A percentile compares a stretch with the other conserved stretches of the same genome.
Evolutionary conservation across 2,329 filamentous ascomycete species (phyloP).

Genomic region (Fusarium camptoceras): DNA sequence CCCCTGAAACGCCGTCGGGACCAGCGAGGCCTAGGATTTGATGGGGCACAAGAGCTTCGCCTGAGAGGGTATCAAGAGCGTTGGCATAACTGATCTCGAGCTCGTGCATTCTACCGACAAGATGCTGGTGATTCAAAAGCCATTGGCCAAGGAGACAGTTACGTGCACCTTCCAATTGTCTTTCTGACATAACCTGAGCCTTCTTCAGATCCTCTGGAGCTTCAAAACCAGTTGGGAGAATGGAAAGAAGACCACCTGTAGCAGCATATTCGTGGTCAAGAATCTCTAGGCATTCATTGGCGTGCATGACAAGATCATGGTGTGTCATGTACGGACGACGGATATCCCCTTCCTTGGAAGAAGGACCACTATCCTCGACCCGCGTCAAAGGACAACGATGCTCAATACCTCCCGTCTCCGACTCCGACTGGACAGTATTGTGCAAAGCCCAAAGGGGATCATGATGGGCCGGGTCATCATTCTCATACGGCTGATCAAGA

Average conservation of each 20-base stretch:
- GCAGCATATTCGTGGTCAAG: constrained; percentile 69
- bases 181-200: constrained; percentile 22
- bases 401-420: constrained; percentile 55
- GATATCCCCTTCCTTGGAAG: constrained; percentile 27
- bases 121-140: constrained; percentile 65
- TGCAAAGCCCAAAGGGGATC: constrained; percentile 59
- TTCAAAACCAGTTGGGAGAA: constrained; percentile 59
- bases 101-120: constrained; percentile 67
- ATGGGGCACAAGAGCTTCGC: constrained; percentile 62
- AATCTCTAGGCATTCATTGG: constrained; percentile 69
- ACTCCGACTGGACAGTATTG: constrained; percentile 59
- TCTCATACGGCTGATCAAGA: constrained; percentile 61
- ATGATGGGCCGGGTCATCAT: constrained; percentile 60
- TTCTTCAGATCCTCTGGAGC: constrained; percentile 46
- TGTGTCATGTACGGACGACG: constrained; percentile 59
- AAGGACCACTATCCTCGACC: constrained; percentile 36
- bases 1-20: constrained; percentile 60
- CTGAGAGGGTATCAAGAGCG: constrained; percentile 61
- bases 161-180: constrained; percentile 58
- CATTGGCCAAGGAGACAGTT: constrained; percentile 68
- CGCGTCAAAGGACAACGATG: constrained; percentile 61
- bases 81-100: constrained; percentile 66
- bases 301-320: constrained; percentile 65
- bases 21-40: constrained; percentile 66
- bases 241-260: constrained; percentile 66